These are phyloP conservation scores for Tuber aestivum DNA, from an alignment of 495 filamentous ascomycete species.

Conservation along the genomic window DNA sequence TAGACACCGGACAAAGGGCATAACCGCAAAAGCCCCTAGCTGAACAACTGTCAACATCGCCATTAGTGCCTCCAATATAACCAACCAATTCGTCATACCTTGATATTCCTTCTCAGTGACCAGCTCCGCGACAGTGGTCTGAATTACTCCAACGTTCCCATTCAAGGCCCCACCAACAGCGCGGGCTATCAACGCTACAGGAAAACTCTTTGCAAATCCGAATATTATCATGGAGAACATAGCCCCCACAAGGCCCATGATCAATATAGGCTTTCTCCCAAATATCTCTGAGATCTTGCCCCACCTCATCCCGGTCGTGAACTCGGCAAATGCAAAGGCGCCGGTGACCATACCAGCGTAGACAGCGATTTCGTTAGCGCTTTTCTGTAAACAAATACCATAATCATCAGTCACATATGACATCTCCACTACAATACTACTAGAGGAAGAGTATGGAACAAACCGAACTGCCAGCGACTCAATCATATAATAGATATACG, in stretches of 20 bases:
- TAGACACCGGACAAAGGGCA: slow-evolving; percentile 96
- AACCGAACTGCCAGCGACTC: slow-evolving; percentile 69
- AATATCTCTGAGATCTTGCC: slow-evolving; percentile 85
- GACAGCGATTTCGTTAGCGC: slow-evolving; percentile 72
- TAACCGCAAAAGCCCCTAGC: slow-evolving; percentile 88
- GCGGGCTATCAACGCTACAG: slow-evolving; percentile 76
- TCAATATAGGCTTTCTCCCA: slow-evolving; percentile 84
- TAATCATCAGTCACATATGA: slow-evolving; percentile 5
- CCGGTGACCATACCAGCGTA: slow-evolving; percentile 97
- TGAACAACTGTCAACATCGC: slow-evolving; percentile 39
- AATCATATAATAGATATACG: slow-evolving; percentile 98
- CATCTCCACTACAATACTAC: not conserved
- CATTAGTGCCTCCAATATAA: not conserved
- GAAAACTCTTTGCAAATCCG: slow-evolving; percentile 79
- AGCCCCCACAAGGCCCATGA: slow-evolving; percentile 81
- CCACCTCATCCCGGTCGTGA: slow-evolving; percentile 84
- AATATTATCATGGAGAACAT: slow-evolving; percentile 90
- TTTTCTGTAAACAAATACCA: slow-evolving; percentile 44
- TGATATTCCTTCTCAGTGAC: slow-evolving; percentile 88
- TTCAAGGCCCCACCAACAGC: slow-evolving; percentile 89
- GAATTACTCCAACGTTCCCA: slow-evolving; percentile 87
- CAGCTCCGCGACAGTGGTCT: slow-evolving; percentile 90
- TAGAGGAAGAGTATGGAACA: not conserved
- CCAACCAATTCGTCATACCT: slow-evolving; percentile 50
- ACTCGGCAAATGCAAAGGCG: slow-evolving; percentile 92